These are phyloP conservation scores for Bromus sterilis DNA, from an alignment of 176 grass and related monocot species.

Conservation along the genomic window DNA sequence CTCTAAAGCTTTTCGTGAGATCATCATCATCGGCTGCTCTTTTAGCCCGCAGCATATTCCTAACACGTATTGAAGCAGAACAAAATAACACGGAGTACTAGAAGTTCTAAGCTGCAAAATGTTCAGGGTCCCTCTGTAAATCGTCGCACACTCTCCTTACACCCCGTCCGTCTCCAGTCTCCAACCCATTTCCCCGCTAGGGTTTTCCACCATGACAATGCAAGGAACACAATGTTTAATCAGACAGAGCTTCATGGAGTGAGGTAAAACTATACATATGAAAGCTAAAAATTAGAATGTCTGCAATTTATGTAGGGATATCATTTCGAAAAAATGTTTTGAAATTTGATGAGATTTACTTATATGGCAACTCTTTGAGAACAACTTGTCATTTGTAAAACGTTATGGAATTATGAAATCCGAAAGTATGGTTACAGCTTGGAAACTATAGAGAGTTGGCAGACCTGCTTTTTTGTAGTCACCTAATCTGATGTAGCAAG, in stretches of 20 bases:
- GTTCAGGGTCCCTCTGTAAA: no score
- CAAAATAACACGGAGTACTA: no score
- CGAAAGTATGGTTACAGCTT: not conserved
- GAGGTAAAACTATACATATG: not conserved
- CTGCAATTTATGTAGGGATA: not conserved
- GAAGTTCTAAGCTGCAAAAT: no score
- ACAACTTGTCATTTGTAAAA: not conserved
- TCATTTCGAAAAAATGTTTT: not conserved
- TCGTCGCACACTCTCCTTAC: no score
- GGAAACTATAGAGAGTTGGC: not conserved
- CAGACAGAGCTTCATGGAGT: not conserved
- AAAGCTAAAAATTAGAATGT: not conserved
- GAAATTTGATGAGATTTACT: not conserved
- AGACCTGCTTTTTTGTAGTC: constrained; percentile 68
- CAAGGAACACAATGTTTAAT: not conserved
- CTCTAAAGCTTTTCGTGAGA: no score
- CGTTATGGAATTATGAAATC: not conserved
- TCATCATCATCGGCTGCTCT: no score
- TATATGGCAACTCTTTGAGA: not conserved
- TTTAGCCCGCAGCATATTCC: no score
- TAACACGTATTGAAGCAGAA: no score
- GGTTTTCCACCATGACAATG: no score
- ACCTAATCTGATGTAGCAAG: constrained; percentile 65
- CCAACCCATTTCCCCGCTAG: no score
- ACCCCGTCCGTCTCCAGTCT: no score